Percentiles rank a stretch among this genome's conserved stretches.
These are phyloP conservation scores for Yamadazyma blattariae DNA, from an alignment of 1,139 yeast genomes.

Conservation along the genomic window DNA sequence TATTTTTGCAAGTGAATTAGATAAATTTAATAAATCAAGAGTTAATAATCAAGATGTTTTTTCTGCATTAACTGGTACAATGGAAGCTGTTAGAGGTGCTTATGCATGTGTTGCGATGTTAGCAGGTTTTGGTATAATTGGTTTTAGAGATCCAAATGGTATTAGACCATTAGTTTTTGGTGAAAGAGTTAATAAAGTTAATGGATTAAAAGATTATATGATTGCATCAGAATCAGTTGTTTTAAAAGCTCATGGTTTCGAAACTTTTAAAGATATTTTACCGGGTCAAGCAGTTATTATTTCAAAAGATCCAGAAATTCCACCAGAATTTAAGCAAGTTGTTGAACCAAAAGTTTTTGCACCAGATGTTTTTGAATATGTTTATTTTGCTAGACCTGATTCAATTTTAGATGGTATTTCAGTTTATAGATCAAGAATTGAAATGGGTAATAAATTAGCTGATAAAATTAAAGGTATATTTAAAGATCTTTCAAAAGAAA, in stretches of 20 bases:
- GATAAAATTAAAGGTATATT: conserved; percentile 57
- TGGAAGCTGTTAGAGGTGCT: conserved; percentile 82
- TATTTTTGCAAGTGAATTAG: conserved; percentile 88
- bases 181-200: conserved; percentile 60
- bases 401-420: conserved; percentile 93
- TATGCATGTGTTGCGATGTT: conserved; percentile 94
- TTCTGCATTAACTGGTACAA: conserved; percentile 80
- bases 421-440: conserved; percentile 87
- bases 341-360: conserved; percentile 77
- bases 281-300: conserved; percentile 98
- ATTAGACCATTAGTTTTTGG: conserved; percentile 90
- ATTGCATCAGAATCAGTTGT: conserved; percentile 95
- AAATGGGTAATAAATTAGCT: conserved; percentile 92
- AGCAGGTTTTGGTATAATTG: conserved; percentile 94
- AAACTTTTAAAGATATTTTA: conserved; percentile 70
- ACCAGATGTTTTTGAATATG: conserved; percentile 97
- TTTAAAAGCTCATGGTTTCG: conserved; percentile 87
- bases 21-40: conserved; percentile 87
- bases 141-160: conserved; percentile 97
- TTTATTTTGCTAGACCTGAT: conserved; percentile 97
- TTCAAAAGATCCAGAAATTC: conserved; percentile 49
- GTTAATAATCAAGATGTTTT: conserved; percentile 89
- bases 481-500: conserved; percentile 42
- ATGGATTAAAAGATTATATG: conserved; percentile 89
- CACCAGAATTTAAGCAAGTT: conserved; percentile 84